Conservation (phyloP, 2,329 filamentous ascomycete genomes). For the Emmonsiellopsis sp. region DNA sequence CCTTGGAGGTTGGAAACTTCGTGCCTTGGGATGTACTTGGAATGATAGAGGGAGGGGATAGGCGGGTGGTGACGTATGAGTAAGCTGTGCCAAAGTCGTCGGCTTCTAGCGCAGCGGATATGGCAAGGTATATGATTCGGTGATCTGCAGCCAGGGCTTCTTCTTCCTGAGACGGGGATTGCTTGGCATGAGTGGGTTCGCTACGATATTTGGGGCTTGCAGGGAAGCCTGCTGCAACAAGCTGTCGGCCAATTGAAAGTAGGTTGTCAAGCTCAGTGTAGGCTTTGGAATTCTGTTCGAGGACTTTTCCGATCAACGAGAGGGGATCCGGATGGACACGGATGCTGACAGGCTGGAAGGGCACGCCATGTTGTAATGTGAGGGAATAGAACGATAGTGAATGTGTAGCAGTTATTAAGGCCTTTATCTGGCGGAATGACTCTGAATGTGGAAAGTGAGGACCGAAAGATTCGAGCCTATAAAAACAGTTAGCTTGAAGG, state of each 20-base stretch:
- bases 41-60: constrained; percentile 31
- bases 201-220: constrained; percentile 17
- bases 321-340: constrained; percentile 54
- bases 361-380: constrained; percentile 54
- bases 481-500: constrained; percentile 2
- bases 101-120: constrained; percentile 33
- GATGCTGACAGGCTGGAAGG: constrained; percentile 58
- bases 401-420: constrained; percentile 53
- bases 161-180: constrained; percentile 14
- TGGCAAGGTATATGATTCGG: constrained; percentile 37
- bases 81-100: constrained; percentile 52
- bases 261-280: constrained; percentile 58
- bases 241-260: constrained; percentile 49
- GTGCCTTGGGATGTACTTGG: constrained; percentile 17
- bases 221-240: constrained; percentile 40
- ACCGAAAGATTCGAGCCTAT: constrained; percentile 34
- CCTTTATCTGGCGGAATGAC: constrained; percentile 35
- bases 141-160: constrained; percentile 31
- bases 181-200: constrained; percentile 8
- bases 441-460: constrained; percentile 32
- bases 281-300: constrained; percentile 51
- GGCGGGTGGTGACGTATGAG: constrained; percentile 54
- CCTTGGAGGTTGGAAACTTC: constrained; percentile 24
- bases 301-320: constrained; percentile 48
- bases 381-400: constrained; percentile 56